A percentile compares a stretch with the other conserved stretches of the same genome.
These are phyloP conservation scores for Lasiodiplodia citricola DNA, from an alignment of 2,329 filamentous ascomycete species.

Conservation along the genomic window DNA sequence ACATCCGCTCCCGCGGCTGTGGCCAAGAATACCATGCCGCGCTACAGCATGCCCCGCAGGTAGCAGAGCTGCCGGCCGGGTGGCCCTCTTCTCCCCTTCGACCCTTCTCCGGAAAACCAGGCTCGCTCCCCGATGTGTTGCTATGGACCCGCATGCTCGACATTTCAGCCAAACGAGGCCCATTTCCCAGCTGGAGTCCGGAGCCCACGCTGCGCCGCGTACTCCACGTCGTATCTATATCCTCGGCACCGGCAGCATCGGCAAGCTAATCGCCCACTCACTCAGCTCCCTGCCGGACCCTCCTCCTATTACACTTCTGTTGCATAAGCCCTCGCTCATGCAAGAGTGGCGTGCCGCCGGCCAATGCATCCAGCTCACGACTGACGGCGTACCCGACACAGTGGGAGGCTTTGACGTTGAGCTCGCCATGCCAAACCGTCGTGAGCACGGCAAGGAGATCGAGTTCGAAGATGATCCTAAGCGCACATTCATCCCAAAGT, in stretches of 20 bases:
- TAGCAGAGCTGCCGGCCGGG: conserved; percentile 51
- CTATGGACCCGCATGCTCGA: conserved; percentile 1
- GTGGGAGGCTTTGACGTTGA: conserved; percentile 54
- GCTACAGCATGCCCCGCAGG: conserved; percentile 46
- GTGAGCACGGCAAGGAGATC: conserved; percentile 46
- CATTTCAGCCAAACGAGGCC: neutral
- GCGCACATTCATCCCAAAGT: conserved; percentile 1
- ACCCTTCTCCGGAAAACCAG: neutral
- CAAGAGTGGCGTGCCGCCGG: conserved; percentile 53
- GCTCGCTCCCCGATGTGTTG: neutral
- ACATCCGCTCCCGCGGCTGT: conserved; percentile 50
- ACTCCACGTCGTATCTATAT: conserved; percentile 66
- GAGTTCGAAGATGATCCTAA: conserved; percentile 5
- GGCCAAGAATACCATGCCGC: conserved; percentile 51
- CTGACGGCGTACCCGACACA: conserved; percentile 47
- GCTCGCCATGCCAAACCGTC: conserved; percentile 42
- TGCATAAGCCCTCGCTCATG: conserved; percentile 61
- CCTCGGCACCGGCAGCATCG: conserved; percentile 81
- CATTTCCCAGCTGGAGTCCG: neutral
- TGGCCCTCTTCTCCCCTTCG: conserved; percentile 39
- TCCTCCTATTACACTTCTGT: conserved; percentile 80
- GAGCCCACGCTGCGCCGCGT: neutral
- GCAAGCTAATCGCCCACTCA: conserved; percentile 76
- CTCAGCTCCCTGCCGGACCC: conserved; percentile 65
- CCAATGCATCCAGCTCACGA: conserved; percentile 54